A percentile compares a stretch with the other conserved stretches of the same genome.
These are phyloP conservation scores for Aspergillus baeticus DNA, from an alignment of 495 filamentous ascomycete species.

Conservation along the genomic window DNA sequence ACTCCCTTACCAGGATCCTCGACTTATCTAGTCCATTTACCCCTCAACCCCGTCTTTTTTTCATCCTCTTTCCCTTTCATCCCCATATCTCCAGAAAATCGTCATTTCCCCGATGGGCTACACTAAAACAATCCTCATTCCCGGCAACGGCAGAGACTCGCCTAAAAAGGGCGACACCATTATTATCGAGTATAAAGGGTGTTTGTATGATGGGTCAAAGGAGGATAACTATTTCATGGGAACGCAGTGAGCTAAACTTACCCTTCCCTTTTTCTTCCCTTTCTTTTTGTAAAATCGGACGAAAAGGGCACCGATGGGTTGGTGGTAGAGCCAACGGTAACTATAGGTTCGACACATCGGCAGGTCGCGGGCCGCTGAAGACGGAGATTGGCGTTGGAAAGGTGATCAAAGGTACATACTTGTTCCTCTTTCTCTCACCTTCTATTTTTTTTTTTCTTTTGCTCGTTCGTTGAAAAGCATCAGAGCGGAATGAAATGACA, in stretches of 20 bases:
- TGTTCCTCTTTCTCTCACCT: not conserved
- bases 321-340: not conserved
- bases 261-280: not conserved
- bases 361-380: conserved; percentile 1
- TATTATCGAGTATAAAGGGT: not conserved
- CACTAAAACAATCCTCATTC: not conserved
- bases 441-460: not conserved
- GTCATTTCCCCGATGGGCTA: not conserved
- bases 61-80: not conserved
- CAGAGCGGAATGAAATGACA: no score
- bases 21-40: not conserved
- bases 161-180: not conserved
- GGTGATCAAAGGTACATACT: not conserved
- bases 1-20: not conserved
- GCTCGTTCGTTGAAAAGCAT: no score
- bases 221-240: not conserved
- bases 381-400: conserved; percentile 7
- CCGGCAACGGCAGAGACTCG: not conserved
- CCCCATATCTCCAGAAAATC: not conserved
- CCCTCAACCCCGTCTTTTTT: not conserved
- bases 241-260: not conserved
- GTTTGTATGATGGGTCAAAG: not conserved
- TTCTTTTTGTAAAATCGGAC: no score
- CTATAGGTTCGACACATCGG: conserved; percentile 6
- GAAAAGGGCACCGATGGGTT: no score